phyloP scores from a whole-genome alignment of 2,329 filamentous ascomycete species.

The Colletotrichum noveboracense region DNA sequence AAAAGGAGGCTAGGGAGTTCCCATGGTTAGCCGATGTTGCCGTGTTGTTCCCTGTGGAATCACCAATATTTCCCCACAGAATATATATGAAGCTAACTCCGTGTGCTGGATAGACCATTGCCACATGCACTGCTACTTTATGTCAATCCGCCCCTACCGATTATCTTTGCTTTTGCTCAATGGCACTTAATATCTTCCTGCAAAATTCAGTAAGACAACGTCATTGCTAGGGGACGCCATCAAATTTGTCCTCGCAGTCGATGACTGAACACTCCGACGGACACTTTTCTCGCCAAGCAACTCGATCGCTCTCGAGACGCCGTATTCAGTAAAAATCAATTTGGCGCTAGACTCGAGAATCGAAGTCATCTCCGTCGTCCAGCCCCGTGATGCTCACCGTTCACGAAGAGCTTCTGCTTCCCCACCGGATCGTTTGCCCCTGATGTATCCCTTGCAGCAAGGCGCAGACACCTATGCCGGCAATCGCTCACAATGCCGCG shows the following conservation, averaged over 20 bases:
- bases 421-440: background rate
- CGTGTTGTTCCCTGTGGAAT: background rate
- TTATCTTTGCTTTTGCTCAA: background rate
- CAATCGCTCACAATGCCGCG: background rate
- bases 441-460: background rate
- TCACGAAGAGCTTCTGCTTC: background rate
- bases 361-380: background rate
- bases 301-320: fast-evolving
- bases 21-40: background rate
- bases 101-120: background rate
- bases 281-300: background rate
- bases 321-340: background rate
- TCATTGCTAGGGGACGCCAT: background rate
- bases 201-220: background rate
- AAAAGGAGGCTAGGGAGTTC: background rate
- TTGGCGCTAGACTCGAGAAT: background rate
- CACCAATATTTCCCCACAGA: background rate
- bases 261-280: background rate
- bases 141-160: background rate
- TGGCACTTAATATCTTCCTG: background rate
- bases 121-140: background rate
- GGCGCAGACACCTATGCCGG: background rate
- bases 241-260: too few species aligned
- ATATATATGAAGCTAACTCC: background rate
- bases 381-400: background rate